Percentiles rank a stretch among this genome's conserved stretches.
Evolutionary conservation across 1,284 basidiomycete species (phyloP).

Genomic region (Cutaneotrichosporon cutaneum): DNA sequence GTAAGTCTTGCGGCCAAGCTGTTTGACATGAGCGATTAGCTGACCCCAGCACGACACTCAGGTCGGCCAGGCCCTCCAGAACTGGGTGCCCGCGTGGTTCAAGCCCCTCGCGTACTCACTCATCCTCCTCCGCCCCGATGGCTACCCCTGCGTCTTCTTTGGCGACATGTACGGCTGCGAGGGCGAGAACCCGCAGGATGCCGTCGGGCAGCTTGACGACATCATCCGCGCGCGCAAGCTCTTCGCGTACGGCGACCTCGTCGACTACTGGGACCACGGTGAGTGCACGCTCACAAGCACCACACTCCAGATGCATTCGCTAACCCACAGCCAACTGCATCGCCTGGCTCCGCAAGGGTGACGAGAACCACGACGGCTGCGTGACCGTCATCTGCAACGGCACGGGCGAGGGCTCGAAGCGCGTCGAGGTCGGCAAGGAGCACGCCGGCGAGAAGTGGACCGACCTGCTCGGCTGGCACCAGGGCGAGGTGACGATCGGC

Average conservation of each 20-base stretch:
- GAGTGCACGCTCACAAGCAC: no score
- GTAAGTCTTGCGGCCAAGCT: constrained; percentile 8
- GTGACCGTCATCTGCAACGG: constrained; percentile 55
- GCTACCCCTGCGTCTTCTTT: constrained; percentile 94
- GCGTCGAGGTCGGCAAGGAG: constrained; percentile 57
- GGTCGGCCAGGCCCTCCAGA: constrained; percentile 58
- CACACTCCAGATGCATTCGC: neutral
- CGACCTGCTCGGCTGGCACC: constrained; percentile 59
- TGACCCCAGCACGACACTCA: constrained; percentile 55
- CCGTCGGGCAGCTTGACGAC: constrained; percentile 56
- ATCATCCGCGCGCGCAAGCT: constrained; percentile 57
- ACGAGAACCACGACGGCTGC: constrained; percentile 57
- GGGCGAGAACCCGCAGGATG: constrained; percentile 56
- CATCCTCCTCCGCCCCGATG: constrained; percentile 75
- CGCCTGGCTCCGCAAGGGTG: constrained; percentile 59
- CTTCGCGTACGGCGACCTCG: constrained; percentile 58
- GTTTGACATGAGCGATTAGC: constrained; percentile 14
- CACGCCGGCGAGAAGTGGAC: constrained; percentile 61
- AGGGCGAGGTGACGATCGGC: constrained; percentile 58
- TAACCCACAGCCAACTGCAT: constrained; percentile 48
- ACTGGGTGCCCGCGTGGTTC: constrained; percentile 59
- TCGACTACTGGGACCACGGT: constrained; percentile 58
- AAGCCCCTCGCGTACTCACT: constrained; percentile 72
- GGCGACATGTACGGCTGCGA: constrained; percentile 70
- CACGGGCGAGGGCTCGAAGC: constrained; percentile 53